These are phyloP conservation scores for Bertia moriformis DNA, from an alignment of 2,329 filamentous ascomycete species.

Conservation along the genomic window DNA sequence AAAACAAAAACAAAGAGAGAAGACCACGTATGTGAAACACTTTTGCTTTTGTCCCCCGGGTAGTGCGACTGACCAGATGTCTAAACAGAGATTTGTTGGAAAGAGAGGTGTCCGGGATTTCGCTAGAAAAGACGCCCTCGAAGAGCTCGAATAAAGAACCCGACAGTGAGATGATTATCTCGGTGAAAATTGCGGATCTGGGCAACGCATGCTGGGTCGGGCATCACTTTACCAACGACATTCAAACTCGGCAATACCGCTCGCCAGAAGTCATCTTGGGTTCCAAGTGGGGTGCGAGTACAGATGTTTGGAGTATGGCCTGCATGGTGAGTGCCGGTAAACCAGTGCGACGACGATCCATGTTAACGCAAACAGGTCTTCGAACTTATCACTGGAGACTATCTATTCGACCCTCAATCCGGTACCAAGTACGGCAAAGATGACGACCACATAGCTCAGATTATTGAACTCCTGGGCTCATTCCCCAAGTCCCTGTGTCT, in stretches of 20 bases:
- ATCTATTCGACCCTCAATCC: conserved; percentile 94
- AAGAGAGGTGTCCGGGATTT: conserved; percentile 87
- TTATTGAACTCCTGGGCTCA: conserved; percentile 86
- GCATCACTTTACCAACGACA: conserved; percentile 98
- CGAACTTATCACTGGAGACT: conserved; percentile 94
- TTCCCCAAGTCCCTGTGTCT: conserved; percentile 88
- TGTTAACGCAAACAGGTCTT: conserved; percentile 62
- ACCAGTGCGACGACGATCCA: too few relatives aligned
- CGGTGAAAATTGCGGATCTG: conserved; percentile 95
- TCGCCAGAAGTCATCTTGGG: conserved; percentile 95
- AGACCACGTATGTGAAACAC: conserved; percentile 54
- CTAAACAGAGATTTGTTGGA: conserved; percentile 66
- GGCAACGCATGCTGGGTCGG: conserved; percentile 98
- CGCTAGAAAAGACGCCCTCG: conserved; percentile 56
- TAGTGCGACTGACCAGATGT: conserved; percentile 6
- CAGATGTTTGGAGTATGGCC: conserved; percentile 98
- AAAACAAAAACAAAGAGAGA: conserved; percentile 72
- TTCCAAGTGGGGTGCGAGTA: conserved; percentile 97
- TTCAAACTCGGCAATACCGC: conserved; percentile 91
- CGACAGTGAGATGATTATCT: conserved; percentile 61
- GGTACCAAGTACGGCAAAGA: conserved; percentile 99
- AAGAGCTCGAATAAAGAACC: conserved; percentile 47
- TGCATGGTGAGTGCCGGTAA: conserved; percentile 71
- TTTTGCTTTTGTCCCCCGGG: conserved; percentile 3
- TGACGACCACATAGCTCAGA: conserved; percentile 97